A percentile compares a stretch with the other conserved stretches of the same genome.
Conservation (phyloP, 768 basidiomycete genomes). For the Boletus rubescentipes region DNA sequence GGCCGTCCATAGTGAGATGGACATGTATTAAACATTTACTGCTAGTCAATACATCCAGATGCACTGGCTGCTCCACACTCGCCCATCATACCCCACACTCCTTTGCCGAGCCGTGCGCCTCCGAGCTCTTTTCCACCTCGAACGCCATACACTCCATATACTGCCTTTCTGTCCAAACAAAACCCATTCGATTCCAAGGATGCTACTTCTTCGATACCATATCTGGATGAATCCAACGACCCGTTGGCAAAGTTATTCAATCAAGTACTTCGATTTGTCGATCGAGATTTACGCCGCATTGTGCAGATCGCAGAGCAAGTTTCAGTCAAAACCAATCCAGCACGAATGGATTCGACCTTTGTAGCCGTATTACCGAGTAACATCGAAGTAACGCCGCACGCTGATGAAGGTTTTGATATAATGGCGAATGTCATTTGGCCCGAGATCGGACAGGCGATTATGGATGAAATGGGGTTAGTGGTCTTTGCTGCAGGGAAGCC, state of each 20-base stretch:
- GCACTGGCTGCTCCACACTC: slow-evolving; percentile 69
- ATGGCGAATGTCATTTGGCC: slow-evolving; percentile 89
- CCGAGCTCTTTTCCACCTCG: slow-evolving; percentile 44
- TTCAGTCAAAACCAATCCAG: slow-evolving; percentile 45
- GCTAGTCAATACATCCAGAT: slow-evolving; percentile 71
- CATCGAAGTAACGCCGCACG: slow-evolving; percentile 4
- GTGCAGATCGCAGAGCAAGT: slow-evolving; percentile 77
- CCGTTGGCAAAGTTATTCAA: slow-evolving; percentile 78
- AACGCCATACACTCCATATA: slow-evolving; percentile 54
- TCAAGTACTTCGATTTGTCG: slow-evolving; percentile 76
- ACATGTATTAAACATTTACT: not conserved
- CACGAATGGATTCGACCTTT: slow-evolving; percentile 14
- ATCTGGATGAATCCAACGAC: slow-evolving; percentile 66
- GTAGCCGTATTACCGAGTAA: not conserved
- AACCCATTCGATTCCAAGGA: slow-evolving; percentile 37
- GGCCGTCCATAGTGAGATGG: not conserved
- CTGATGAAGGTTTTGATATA: slow-evolving; percentile 64
- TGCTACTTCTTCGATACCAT: slow-evolving; percentile 38
- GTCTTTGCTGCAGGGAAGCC: slow-evolving; percentile 94
- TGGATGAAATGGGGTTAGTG: slow-evolving; percentile 77
- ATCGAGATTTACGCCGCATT: slow-evolving; percentile 68
- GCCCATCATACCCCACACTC: slow-evolving; percentile 76
- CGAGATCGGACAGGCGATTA: slow-evolving; percentile 75
- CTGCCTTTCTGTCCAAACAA: slow-evolving; percentile 45
- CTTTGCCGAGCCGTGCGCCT: slow-evolving; percentile 39